Evolutionary conservation across 2,329 filamentous ascomycete genomes (phyloP), one percentile per base, ranked within the genome.

Genomic region (Aspergillus proliferans): DNA sequence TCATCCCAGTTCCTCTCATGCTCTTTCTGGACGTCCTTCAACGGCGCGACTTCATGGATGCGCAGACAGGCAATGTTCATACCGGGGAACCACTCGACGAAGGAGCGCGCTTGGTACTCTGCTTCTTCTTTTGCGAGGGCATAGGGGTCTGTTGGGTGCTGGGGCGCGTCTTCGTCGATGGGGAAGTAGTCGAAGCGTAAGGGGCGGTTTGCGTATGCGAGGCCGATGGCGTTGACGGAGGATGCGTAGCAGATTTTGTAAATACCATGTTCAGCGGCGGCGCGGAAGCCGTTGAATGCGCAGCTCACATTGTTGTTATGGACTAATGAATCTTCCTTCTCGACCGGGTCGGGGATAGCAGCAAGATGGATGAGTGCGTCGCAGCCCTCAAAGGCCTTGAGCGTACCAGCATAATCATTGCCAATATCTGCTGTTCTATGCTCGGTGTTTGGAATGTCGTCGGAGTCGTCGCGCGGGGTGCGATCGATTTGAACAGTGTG

Each of bases 281-380:
- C 68, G 14, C 63, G 64, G 34, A 71, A 66, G n/a, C 68, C 66
- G 38, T 71, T 72, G 57, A 70, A 70, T 1, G 68, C 67, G 0
- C 59, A 55, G 47, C 62, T 62, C 43, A 69, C 66, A 50, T 71
- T 71, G 58, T 69, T 70, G 49, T 57, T 60, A 54, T 70, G 68
- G 0, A 70, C 66, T 22, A 56, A 36, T 43, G 53, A 56, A 47
- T 71, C 64, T 2, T 55, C 47, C 24, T 64, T 68, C 36, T 58
- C 60, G 1, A 68, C 55, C 3, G 67, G 67, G 48, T 70, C 60
- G 2, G 68, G 68, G 22, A 70, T 64, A 3, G 67, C 65, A 2
- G 68, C 68, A 1, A 71, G 64, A 46, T 71, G 68, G 41, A 71
- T 69, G 19, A 71, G 45, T 7, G 67, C 67, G 39, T 70, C 68